Evolutionary conservation across 1,139 yeast species (phyloP), one percentile per base, ranked within the genome.

Genomic region (Protomyces lactucae-debilis): DNA sequence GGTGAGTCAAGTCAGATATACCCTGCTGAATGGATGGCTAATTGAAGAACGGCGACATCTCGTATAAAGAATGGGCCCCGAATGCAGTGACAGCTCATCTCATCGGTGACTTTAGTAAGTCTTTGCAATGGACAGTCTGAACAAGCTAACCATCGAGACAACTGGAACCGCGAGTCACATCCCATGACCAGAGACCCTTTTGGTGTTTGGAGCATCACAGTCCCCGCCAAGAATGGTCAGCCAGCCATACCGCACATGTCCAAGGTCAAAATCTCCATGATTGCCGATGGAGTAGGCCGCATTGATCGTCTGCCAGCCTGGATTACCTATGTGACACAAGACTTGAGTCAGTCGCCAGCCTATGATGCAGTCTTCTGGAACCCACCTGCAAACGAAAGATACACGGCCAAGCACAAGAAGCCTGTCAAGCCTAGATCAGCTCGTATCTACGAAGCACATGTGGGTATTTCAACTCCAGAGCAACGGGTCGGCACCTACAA

Each of bases 321-420:
- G 95, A 85, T 85, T 64, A 79, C 79, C 35, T 80, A 97, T 66
- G 96, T 96, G 10, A 88, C 95, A 5, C 88, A 88, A 67, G 82
- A 81, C 37, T 72, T 78, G 56, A 72, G 75, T 10, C 81, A 76
- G 39, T 80, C 83, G 35, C 81, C 87, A 5, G 75, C 79, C 23
- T 93, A 88, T 73, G 97, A 93, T 69, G 95, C 95, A 3, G 79
- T 96, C 64, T 93, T 89, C 76, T 93, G 98, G 98, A 88, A 92
- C 73, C 97, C 97, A 0, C 73, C 80, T 0, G 32, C 21, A 4
- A 3, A 48, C 1, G 71, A 76, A 14, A 69, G 72, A 1, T 91
- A 92, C 75, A 68, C 73, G 52, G 89, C 89, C 77, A 82, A 85
- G 74, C 76, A 90, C 74, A 67, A 75, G 39, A 67, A 73, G 16